Base-by-base conservation (phyloP, 768 basidiomycete genomes). In the Mycena pura region DNA sequence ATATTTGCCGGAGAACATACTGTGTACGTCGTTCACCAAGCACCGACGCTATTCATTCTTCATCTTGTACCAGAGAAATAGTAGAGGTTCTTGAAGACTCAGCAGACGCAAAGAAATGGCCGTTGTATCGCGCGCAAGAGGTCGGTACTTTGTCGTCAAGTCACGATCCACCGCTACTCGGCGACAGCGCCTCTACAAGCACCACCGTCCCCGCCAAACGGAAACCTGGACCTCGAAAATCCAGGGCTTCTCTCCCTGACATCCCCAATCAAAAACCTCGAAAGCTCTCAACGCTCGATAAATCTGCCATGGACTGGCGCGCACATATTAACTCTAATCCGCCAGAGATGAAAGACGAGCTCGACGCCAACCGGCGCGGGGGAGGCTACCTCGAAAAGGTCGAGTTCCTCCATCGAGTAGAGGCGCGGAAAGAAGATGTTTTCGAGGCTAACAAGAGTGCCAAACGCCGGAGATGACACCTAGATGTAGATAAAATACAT, bases 331-430 rank as follows among this genome's bases (percentile, higher is more conserved):
- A 80, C 19, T 62, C 80, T 0, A 74, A 82, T 49, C 68, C 72
- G 19, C 57, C 78, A 0, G 82, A 78, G 3, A 69, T 88, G 9
- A 82, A 85, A 60, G 88, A 92, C 65, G 90, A 92, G 62, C 80
- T 95, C n/a, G 85, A 90, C 47, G 84, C 85, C 3, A 89, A 93
- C 60, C 78, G 88, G 45, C 83, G 88, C 39, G 84, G 87, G 0
- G 92, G 90, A 9, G 91, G 93, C 0, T 95, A 91, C 73, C 77
- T 95, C 19, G 93, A 92, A 66, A 94, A 91, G 75, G 86, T 93
- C 28, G 92, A 93, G 36, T 95, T 95, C 69, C 74, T 95, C 68
- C 77, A 87, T 59, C 77, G 93, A 44, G 93, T 95, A 0, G 88
- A 86, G 29, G 86, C 86, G 46, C 80, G 91, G 61, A 87, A 83